These are phyloP conservation scores for Phytophthora cactorum DNA, from an alignment of 352 stramenopile species.

Conservation along the genomic window DNA sequence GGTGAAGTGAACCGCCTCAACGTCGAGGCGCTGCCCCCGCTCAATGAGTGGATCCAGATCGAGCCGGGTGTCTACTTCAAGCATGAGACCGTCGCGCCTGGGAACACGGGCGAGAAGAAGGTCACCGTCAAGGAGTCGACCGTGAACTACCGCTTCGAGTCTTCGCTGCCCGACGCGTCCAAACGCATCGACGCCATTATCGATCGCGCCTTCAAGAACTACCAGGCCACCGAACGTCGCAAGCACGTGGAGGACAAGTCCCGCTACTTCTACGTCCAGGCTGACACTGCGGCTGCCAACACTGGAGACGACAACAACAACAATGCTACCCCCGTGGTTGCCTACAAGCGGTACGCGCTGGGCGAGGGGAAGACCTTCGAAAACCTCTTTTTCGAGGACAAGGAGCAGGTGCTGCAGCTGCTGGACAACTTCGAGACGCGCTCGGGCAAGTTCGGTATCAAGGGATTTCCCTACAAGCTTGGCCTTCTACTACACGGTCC, in stretches of 20 bases:
- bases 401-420: slow-evolving; percentile 66
- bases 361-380: slow-evolving; percentile 90
- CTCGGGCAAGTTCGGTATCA: slow-evolving; percentile 86
- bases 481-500: slow-evolving; percentile 88
- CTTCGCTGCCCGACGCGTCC: slow-evolving; percentile 33
- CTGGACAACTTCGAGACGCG: slow-evolving; percentile 69
- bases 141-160: slow-evolving; percentile 32
- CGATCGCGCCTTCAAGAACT: slow-evolving; percentile 38
- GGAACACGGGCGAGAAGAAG: slow-evolving; percentile 29
- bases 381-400: slow-evolving; percentile 90
- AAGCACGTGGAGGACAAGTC: slow-evolving; percentile 42
- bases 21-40: slow-evolving; percentile 43
- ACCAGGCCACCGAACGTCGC: slow-evolving; percentile 39
- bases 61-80: slow-evolving; percentile 36
- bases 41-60: slow-evolving; percentile 55
- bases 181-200: slow-evolving; percentile 52
- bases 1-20: slow-evolving; percentile 43
- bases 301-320: too few species aligned
- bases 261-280: slow-evolving; percentile 57
- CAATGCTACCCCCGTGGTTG: too few species aligned
- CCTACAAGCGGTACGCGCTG: slow-evolving; percentile 80
- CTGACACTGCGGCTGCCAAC: not conserved
- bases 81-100: slow-evolving; percentile 30
- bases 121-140: slow-evolving; percentile 28
- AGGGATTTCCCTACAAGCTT: slow-evolving; percentile 90